Evolutionary conservation across 2,329 filamentous ascomycete genomes (phyloP).

Genomic region (Ceratocystis albifundus): DNA sequence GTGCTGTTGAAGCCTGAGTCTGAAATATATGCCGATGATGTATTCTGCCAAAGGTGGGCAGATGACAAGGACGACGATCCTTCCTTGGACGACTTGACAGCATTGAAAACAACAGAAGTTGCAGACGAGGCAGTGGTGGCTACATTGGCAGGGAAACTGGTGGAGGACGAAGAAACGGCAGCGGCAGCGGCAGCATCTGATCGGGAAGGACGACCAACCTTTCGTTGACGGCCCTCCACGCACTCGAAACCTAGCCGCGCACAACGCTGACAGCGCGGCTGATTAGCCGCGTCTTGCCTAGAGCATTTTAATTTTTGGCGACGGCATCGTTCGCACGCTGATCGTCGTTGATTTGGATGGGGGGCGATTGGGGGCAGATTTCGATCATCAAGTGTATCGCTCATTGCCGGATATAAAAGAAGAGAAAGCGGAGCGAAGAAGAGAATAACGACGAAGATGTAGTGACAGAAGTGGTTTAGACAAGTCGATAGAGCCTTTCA

Average conservation of each 20-base stretch:
- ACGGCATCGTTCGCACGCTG: slow-evolving; percentile 30
- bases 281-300: slow-evolving; percentile 25
- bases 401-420: background rate
- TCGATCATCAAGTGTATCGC: background rate
- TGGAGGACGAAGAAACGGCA: background rate
- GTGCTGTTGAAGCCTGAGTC: background rate
- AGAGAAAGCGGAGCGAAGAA: background rate
- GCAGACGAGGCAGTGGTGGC: background rate
- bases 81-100: background rate
- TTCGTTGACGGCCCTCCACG: slow-evolving; percentile 28
- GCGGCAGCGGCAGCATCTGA: slow-evolving; percentile 22
- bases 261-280: slow-evolving; percentile 28
- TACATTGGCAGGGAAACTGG: background rate
- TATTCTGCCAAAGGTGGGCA: background rate
- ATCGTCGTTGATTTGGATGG: slow-evolving; percentile 30
- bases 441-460: background rate
- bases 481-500: background rate
- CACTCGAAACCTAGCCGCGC: slow-evolving; percentile 28
- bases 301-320: slow-evolving; percentile 30
- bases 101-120: background rate
- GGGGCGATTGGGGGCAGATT: slow-evolving; percentile 19
- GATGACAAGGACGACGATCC: background rate
- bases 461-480: background rate
- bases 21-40: slow-evolving; percentile 14
- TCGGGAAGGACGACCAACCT: slow-evolving; percentile 29